Evolutionary conservation across 768 basidiomycete species (phyloP).

Genomic region (Pisolithus tinctorius): DNA sequence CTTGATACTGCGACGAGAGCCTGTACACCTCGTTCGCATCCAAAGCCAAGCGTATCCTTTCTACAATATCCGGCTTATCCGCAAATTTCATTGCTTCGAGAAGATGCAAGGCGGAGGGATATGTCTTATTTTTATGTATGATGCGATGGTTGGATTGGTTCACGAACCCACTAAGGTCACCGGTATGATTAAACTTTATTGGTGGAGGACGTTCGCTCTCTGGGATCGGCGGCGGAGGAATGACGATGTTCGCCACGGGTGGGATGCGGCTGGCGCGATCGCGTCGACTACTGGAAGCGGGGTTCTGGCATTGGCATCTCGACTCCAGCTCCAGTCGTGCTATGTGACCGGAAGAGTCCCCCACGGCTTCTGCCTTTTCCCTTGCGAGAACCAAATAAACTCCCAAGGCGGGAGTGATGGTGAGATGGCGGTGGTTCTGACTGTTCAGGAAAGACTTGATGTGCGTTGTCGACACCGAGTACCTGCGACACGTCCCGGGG

Average conservation of each 20-base stretch:
- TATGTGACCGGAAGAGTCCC: constrained; percentile 44
- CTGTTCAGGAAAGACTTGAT: constrained; percentile 6
- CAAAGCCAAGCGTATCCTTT: constrained; percentile 43
- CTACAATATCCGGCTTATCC: constrained; percentile 45
- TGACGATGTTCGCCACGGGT: constrained; percentile 17
- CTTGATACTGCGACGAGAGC: constrained; percentile 27
- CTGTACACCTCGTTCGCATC: constrained; percentile 33
- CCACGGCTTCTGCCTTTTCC: constrained; percentile 27
- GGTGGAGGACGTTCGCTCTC: constrained; percentile 13
- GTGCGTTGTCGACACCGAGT: constrained; percentile 5
- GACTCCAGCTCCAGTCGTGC: constrained; percentile 15
- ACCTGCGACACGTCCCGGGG: constrained; percentile 34
- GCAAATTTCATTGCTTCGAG: constrained; percentile 70
- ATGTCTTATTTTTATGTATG: constrained; percentile 45
- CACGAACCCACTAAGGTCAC: constrained; percentile 44
- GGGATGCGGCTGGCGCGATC: constrained; percentile 12
- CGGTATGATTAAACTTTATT: constrained; percentile 38
- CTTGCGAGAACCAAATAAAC: constrained; percentile 23
- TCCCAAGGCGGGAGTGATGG: constrained; percentile 10
- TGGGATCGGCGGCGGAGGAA: constrained; percentile 19
- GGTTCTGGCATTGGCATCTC: constrained; percentile 10
- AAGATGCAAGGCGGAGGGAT: constrained; percentile 70
- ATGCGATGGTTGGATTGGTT: constrained; percentile 64
- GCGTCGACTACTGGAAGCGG: constrained; percentile 10
- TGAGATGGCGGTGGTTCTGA: constrained; percentile 14